Percentiles rank a stretch among this genome's conserved stretches.
Conservation (phyloP, 2,329 filamentous ascomycete species). For the Pleurostoma richardsiae region DNA sequence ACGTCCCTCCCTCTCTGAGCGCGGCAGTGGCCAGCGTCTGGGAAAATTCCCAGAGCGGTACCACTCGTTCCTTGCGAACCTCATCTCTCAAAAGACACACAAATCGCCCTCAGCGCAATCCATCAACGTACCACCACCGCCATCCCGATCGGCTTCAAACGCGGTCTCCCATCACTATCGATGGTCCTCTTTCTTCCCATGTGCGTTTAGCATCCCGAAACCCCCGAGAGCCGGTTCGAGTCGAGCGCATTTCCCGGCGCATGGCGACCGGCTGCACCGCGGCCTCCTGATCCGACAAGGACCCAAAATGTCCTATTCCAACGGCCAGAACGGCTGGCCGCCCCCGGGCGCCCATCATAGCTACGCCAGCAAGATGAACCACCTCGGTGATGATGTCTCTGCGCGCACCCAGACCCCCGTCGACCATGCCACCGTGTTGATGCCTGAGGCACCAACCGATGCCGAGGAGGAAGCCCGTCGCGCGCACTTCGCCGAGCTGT, state of each 20-base stretch:
- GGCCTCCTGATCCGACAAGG: slow-evolving; percentile 43
- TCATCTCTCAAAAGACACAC: slow-evolving; percentile 21
- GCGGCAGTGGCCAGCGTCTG: background rate
- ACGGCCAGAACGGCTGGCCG: slow-evolving; percentile 62
- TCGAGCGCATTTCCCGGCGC: slow-evolving; percentile 47
- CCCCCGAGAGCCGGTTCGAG: slow-evolving; percentile 42
- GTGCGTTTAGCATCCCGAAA: slow-evolving; percentile 40
- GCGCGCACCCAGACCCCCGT: slow-evolving; percentile 45
- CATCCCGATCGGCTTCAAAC: slow-evolving; percentile 34
- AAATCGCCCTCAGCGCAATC: slow-evolving; percentile 41
- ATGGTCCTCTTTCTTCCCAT: slow-evolving; percentile 46
- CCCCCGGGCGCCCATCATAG: slow-evolving; percentile 47
- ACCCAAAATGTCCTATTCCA: slow-evolving; percentile 61
- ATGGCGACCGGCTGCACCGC: slow-evolving; percentile 48
- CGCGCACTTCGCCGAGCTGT: slow-evolving; percentile 71
- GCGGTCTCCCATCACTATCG: slow-evolving; percentile 41
- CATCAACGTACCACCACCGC: slow-evolving; percentile 45
- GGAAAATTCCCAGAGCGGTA: background rate
- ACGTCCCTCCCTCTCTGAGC: no score
- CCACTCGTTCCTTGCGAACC: no score
- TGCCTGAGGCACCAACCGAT: slow-evolving; percentile 58
- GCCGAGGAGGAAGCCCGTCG: slow-evolving; percentile 67
- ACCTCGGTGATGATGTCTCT: slow-evolving; percentile 56
- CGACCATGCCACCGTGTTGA: slow-evolving; percentile 42
- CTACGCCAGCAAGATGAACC: slow-evolving; percentile 44